These are phyloP conservation scores for Globisporangium nunn DNA, from an alignment of 352 stramenopile species.

Conservation along the genomic window DNA sequence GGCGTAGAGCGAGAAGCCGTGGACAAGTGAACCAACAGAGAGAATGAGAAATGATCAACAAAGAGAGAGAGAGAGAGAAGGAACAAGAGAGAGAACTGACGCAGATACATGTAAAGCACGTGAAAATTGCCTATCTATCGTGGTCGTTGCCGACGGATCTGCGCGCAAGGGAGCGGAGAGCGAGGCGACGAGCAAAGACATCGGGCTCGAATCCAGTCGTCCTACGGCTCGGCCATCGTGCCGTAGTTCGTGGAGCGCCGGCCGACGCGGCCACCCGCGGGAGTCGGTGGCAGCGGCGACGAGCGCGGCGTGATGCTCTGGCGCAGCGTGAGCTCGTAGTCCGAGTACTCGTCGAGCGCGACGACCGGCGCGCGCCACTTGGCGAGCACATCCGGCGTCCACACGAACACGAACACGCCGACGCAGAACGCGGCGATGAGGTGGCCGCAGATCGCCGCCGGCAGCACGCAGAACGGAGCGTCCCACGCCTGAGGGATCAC, in stretches of 20 bases:
- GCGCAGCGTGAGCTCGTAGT: conserved; percentile 73
- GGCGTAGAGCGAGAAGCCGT: conserved; percentile 9
- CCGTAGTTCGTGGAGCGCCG: conserved; percentile 23
- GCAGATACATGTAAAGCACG: background rate
- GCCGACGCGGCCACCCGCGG: conserved; percentile 15
- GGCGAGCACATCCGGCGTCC: conserved; percentile 73
- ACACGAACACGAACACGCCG: conserved; percentile 77
- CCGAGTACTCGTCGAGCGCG: conserved; percentile 66
- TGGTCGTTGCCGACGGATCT: background rate
- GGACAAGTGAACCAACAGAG: background rate
- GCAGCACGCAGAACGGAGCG: conserved; percentile 51
- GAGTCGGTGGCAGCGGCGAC: conserved; percentile 36
- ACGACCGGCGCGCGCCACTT: conserved; percentile 62
- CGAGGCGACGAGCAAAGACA: background rate
- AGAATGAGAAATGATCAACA: background rate
- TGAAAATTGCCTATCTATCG: conserved; percentile 3
- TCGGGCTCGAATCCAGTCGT: background rate
- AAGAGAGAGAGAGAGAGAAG: background rate
- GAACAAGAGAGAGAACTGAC: background rate
- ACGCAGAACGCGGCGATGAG: conserved; percentile 79
- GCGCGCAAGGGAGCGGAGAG: background rate
- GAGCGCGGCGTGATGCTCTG: conserved; percentile 66
- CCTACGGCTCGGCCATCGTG: conserved; percentile 14
- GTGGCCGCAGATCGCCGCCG: conserved; percentile 64
- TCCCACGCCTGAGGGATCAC: conserved; percentile 45